These are phyloP conservation scores for Globisporangium recalcitrans DNA, from an alignment of 352 stramenopile genomes.

Conservation along the genomic window DNA sequence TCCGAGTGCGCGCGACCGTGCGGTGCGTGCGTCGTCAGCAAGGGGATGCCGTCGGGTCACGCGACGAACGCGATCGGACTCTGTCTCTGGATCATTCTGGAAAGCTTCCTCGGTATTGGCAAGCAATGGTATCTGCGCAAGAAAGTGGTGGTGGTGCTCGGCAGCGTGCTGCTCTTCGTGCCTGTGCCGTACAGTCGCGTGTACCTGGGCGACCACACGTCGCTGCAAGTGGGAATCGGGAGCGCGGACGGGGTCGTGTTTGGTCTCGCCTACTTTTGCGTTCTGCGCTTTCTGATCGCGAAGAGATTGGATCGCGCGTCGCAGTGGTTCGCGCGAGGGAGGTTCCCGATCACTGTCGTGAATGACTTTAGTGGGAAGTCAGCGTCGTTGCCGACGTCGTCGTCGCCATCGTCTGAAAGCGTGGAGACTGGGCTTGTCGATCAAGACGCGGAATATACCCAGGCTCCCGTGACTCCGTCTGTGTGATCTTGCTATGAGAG, in stretches of 20 bases:
- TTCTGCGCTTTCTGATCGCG: conserved; percentile 32
- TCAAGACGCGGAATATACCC: neutral
- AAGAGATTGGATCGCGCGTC: conserved; percentile 13
- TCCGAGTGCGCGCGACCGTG: conserved; percentile 41
- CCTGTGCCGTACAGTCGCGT: conserved; percentile 53
- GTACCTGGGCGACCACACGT: conserved; percentile 55
- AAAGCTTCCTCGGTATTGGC: conserved; percentile 32
- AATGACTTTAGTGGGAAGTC: neutral
- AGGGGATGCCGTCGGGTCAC: conserved; percentile 57
- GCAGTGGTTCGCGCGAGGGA: conserved; percentile 4
- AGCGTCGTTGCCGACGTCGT: neutral
- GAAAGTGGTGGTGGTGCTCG: conserved; percentile 16
- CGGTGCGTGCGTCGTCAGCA: conserved; percentile 37
- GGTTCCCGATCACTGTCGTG: neutral
- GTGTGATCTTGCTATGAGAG: neutral
- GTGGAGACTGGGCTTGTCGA: neutral
- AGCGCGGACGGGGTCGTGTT: conserved; percentile 32
- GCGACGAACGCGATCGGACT: conserved; percentile 46
- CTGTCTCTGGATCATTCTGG: conserved; percentile 42
- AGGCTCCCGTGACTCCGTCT: neutral
- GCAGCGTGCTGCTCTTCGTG: conserved; percentile 28
- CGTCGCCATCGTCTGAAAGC: neutral
- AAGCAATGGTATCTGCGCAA: conserved; percentile 16
- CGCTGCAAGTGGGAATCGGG: conserved; percentile 44
- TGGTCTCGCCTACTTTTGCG: conserved; percentile 36